phyloP scores from a whole-genome alignment of 257 asterid genomes.

The Solanum pennellii region DNA sequence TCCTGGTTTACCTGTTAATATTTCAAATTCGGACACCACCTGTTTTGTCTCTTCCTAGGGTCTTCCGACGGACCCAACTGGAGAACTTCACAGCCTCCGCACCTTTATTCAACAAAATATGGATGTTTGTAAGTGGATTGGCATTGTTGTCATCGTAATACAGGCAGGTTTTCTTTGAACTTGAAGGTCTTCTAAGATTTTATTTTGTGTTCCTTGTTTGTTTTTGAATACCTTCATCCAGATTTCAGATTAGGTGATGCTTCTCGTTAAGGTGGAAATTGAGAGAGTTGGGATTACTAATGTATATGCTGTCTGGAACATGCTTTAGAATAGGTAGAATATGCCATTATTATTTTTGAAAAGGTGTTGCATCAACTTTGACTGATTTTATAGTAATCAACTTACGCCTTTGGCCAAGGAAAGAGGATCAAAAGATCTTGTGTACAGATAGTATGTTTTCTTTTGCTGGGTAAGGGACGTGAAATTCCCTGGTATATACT shows the following conservation, averaged over 20 bases:
- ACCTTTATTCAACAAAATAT: constrained; percentile 41
- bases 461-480: not conserved
- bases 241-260: not conserved
- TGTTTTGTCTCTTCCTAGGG: constrained; percentile 31
- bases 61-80: constrained; percentile 77
- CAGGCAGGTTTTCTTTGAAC: constrained; percentile 50
- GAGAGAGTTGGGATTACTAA: not conserved
- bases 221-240: not conserved
- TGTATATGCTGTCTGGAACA: not conserved
- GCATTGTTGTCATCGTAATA: constrained; percentile 41
- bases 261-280: not conserved
- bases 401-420: not conserved
- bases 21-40: not conserved
- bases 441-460: not conserved
- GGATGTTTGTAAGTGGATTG: constrained; percentile 62
- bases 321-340: not conserved
- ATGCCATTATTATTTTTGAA: not conserved
- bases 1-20: not conserved
- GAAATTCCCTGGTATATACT: not conserved
- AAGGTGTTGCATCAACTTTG: not conserved
- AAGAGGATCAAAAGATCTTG: not conserved
- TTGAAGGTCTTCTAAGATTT: not conserved
- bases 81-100: constrained; percentile 52
- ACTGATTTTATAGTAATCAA: not conserved
- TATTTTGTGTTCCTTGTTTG: not conserved